Conservation (phyloP, 2,329 filamentous ascomycete genomes). For the Parascedosporium putredinis region DNA sequence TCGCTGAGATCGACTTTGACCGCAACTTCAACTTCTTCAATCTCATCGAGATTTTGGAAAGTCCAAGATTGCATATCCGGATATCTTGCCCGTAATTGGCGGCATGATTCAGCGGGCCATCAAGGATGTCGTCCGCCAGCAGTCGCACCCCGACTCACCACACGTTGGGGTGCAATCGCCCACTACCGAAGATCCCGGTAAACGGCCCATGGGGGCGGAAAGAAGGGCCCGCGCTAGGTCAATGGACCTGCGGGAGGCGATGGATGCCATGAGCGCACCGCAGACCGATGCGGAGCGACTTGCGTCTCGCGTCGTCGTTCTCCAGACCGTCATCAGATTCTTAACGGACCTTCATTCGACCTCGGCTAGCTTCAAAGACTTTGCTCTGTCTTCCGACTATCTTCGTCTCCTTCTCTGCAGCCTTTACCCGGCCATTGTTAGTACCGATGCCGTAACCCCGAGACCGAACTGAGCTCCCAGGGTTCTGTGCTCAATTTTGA, state of each 20-base stretch:
- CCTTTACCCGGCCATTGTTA: constrained; percentile 80
- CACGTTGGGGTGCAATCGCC: neutral
- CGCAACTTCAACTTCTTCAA: constrained; percentile 63
- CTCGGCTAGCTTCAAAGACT: constrained; percentile 72
- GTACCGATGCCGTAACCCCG: constrained; percentile 74
- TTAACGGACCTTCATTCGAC: constrained; percentile 67
- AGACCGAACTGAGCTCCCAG: constrained; percentile 77
- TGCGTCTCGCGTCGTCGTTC: constrained; percentile 45
- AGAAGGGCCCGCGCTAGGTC: constrained; percentile 43
- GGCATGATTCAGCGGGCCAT: constrained; percentile 82
- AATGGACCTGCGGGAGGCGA: constrained; percentile 54
- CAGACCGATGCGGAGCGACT: constrained; percentile 9
- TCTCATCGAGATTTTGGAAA: constrained; percentile 65
- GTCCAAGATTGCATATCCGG: constrained; percentile 60
- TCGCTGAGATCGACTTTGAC: constrained; percentile 63
- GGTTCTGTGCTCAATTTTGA: constrained; percentile 76
- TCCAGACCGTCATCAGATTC: constrained; percentile 71
- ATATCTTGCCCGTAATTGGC: constrained; percentile 68
- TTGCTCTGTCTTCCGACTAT: constrained; percentile 70
- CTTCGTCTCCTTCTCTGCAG: constrained; percentile 67
- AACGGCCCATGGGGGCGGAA: neutral
- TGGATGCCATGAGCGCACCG: constrained; percentile 25
- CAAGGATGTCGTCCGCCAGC: constrained; percentile 55
- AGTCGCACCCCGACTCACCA: constrained; percentile 49
- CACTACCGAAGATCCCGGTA: neutral